A percentile compares a stretch with the other conserved stretches of the same genome.
Evolutionary conservation across 2,329 filamentous ascomycete genomes (phyloP).

Genomic region (Colletotrichum sojae): DNA sequence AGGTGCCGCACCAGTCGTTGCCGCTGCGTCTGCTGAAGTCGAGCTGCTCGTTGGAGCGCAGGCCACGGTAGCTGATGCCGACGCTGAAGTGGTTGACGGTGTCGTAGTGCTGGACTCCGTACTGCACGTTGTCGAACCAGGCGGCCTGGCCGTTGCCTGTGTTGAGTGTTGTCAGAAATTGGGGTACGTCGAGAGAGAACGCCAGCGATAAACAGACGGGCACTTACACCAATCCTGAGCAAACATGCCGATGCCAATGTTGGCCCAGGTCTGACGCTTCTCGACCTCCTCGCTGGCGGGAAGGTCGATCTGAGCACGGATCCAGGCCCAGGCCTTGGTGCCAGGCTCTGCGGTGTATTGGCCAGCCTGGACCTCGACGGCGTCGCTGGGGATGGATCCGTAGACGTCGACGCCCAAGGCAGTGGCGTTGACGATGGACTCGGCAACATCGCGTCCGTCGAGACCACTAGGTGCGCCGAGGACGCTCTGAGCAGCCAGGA

Average conservation of each 20-base stretch:
- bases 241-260: constrained; percentile 41
- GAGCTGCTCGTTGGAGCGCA: constrained; percentile 42
- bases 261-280: constrained; percentile 40
- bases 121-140: constrained; percentile 42
- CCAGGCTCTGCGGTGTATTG: constrained; percentile 43
- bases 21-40: constrained; percentile 40
- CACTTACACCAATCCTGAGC: constrained; percentile 41
- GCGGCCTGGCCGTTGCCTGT: constrained; percentile 41
- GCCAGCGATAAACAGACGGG: background rate
- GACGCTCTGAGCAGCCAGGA: constrained; percentile 6
- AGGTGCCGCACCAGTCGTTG: constrained; percentile 35
- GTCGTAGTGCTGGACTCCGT: constrained; percentile 33
- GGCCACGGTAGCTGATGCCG: constrained; percentile 41
- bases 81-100: constrained; percentile 40
- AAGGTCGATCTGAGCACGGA: constrained; percentile 43
- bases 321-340: constrained; percentile 43
- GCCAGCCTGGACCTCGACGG: constrained; percentile 37
- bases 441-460: constrained; percentile 1
- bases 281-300: constrained; percentile 16
- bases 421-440: constrained; percentile 29
- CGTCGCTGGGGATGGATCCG: constrained; percentile 42
- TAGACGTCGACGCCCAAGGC: constrained; percentile 42
- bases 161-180: background rate
- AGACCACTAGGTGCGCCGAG: background rate
- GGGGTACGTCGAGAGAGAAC: background rate